Evolutionary conservation across 2,329 filamentous ascomycete genomes (phyloP), one percentile per base, ranked within the genome.

Genomic region (Chaetomium sp.): DNA sequence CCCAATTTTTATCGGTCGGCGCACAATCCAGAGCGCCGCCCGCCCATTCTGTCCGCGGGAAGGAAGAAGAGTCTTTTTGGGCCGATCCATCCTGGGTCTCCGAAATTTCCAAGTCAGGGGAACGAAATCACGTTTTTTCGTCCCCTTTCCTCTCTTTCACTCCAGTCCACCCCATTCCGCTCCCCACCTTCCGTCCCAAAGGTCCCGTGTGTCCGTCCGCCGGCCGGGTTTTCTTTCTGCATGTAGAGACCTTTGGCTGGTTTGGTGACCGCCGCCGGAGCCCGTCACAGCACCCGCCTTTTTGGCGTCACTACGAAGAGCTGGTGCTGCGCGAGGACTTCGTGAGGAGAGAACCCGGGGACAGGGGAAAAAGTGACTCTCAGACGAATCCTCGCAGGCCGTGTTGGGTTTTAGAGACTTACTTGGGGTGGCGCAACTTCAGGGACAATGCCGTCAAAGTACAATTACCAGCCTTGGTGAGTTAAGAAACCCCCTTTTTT

Each of bases 391-490:
- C 7, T 45, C n/a, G 12, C 56, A 36, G 40, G 45, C 43, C 44
- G 49, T 44, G 45, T n/a, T 34, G 53, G 56, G 47, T 52, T 56
- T 49, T 46, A 14, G 57, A 55, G 52, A 49, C 35, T 41, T 45
- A 14, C 11, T 42, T 33, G 7, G 19, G 50, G 56, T 54, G 47
- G 54, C 59, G 44, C 47, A 49, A 47, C 46, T 46, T 6, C 8
- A 19, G 49, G 36, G 57, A 63, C 60, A 49, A 65, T 65, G 64
- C 58, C 59, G 59, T 59, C 62, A n/a, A 64, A 54, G 54, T 64
- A 53, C 55, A 58, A 50, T 45, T 62, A 60, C 47, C 64, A 64
- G 53, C 63, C 63, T 59, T 63, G 56, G 63, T 65, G 57, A 64
- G 63, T 47, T 51, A n/a, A 42, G 14, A 27, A 42, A 8, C 40